Percentiles rank a stretch among this genome's conserved stretches.
These are phyloP conservation scores for Yamadazyma philogaea DNA, from an alignment of 805 yeast species.

Conservation along the genomic window DNA sequence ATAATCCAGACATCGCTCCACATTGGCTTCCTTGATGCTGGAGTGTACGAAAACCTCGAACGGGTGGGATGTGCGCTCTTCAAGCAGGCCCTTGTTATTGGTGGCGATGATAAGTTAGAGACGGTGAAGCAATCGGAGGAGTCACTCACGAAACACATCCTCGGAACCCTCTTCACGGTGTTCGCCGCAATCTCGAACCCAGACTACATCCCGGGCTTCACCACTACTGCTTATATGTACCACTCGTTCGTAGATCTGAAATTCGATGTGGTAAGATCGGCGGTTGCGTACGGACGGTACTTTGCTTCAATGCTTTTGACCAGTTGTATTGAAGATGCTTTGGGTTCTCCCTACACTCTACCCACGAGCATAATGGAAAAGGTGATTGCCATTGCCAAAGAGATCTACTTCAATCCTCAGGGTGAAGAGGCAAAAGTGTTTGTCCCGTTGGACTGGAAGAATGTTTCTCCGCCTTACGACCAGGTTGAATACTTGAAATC, in stretches of 20 bases:
- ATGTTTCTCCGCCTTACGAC: slow-evolving; percentile 39
- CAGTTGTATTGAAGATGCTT: slow-evolving; percentile 5
- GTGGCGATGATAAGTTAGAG: not conserved
- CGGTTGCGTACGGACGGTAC: slow-evolving; percentile 40
- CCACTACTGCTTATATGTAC: slow-evolving; percentile 33
- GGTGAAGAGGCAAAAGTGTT: slow-evolving; percentile 18
- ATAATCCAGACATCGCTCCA: slow-evolving; percentile 37
- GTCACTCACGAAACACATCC: slow-evolving; percentile 40
- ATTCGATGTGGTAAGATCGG: slow-evolving; percentile 20
- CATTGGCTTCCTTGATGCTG: slow-evolving; percentile 50
- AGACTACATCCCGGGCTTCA: slow-evolving; percentile 34
- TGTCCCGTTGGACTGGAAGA: slow-evolving; percentile 29
- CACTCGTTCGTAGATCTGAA: slow-evolving; percentile 8
- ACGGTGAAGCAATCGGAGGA: slow-evolving; percentile 19
- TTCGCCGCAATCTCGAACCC: slow-evolving; percentile 44
- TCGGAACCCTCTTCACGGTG: slow-evolving; percentile 21
- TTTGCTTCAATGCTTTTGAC: not conserved
- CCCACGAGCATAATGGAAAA: slow-evolving; percentile 43
- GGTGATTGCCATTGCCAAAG: slow-evolving; percentile 42
- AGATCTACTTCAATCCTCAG: slow-evolving; percentile 33
- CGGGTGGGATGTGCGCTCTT: not conserved
- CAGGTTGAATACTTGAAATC: slow-evolving; percentile 25
- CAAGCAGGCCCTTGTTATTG: not conserved
- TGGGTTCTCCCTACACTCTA: not conserved
- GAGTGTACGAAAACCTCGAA: slow-evolving; percentile 40